Base-by-base conservation (phyloP, 495 filamentous ascomycete genomes). In the Lindgomyces ingoldianus region DNA sequence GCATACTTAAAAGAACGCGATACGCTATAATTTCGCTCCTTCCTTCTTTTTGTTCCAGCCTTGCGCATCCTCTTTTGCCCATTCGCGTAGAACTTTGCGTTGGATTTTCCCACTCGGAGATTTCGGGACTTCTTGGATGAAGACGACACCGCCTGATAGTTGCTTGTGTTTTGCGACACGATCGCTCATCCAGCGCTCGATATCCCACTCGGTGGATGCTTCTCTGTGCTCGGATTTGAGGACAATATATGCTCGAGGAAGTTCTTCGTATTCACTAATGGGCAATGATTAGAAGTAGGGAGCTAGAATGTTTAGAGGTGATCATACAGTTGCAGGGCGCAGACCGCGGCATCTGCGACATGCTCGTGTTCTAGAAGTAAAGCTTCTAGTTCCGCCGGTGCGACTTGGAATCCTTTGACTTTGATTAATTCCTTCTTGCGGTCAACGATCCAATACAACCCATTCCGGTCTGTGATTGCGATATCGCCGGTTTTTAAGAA, bases 341-440 rank as follows among this genome's bases (percentile, higher is more conserved):
- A 71, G 12, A 81, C 79, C 12, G 75, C 80, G 8, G 74, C 80
- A 71, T 82, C 80, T 14, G 72, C 74, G 33, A 82, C 67, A 3
- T 65, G 69, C 19, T 75, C 73, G 64, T 78, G 69, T 55, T 73
- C 71, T 16, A 80, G 66, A 10, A 81, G 71, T n/a, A 79, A 57
- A 0, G 75, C 77, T 61, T 82, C 80, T 1, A 83, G 66, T 67
- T 83, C 80, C 2, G 80, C 79, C 4, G 80, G 80, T 19, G 77
- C 71, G 14, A 82, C 78, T 64, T 81, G 78, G 41, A 78, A 72
- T 10, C 76, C 79, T 46, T 78, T 80, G 3, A 80, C 78, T 62
- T 77, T 78, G 36, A 74, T 78, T 11, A 78, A 58, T 61, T 78
- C 76, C 66, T 78, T 78, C 63, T 74, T 77, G 6, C 76, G 70